Base-by-base conservation (phyloP, 345 rosid genomes). In the Iberis pinnata region DNA sequence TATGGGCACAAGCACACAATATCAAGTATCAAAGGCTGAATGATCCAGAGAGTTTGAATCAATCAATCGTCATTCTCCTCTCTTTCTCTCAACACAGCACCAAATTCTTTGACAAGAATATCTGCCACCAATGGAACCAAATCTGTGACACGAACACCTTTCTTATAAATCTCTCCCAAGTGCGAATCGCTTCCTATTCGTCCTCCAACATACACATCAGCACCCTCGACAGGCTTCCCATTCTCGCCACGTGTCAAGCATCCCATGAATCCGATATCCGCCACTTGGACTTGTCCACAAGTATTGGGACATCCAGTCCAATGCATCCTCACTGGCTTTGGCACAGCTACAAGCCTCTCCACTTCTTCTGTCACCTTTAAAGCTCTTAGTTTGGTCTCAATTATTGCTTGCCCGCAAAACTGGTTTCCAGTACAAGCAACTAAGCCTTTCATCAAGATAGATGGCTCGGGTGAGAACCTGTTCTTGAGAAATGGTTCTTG, bases 221-320 rank as follows among this genome's bases (percentile, higher is more conserved):
- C 98, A 2, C 95, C 96, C 58, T 90, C 96, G 10, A 80, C 76
- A 1, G 61, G 45, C 64, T 83, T 86, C 36, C 84, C 84, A 37
- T 79, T 78, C 48, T 84, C 96, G 20, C 87, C 98, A 46, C 95
- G 79, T 8, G 98, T 64, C 76, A 78, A 78, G 70, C 89, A 81
- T 20, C 98, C 98, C 98, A 90, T 82, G 74, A 90, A 90, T 19
- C 98, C 96, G 3, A 90, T 81, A 49, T 87, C 98, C 2, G 98
- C 96, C 1, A 90, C 98, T 49, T 90, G 98, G 3, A 89, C 95
- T 29, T 89, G 97, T 6, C 81, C 98, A 1, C 98, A 90, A 12
- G 72, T 76, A 61, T 83, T 87, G 11, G 98, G 98, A 68, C 98
- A 92, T 6, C 98, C 96, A 0, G 96, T 92, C 98, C 96, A 92